Percentiles rank a stretch among this genome's conserved stretches.
Conservation (phyloP, 805 yeast species). For the Candida wancherniae region DNA sequence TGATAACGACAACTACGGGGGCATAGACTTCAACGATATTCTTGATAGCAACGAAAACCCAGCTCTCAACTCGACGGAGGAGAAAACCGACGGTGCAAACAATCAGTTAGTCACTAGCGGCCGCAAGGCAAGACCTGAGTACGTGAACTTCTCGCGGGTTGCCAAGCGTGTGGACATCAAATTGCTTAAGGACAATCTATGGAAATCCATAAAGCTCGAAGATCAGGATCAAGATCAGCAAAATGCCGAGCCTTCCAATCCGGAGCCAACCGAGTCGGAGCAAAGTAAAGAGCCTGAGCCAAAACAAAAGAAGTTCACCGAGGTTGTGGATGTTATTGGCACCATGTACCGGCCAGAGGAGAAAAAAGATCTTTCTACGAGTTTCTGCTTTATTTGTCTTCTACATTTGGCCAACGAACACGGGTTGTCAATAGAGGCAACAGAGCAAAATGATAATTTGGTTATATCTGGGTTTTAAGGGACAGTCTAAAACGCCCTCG, state of each 20-base stretch:
- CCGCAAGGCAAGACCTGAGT: conserved; percentile 33
- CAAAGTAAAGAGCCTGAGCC: too few relatives aligned
- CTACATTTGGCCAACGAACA: conserved; percentile 85
- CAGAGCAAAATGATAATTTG: conserved; percentile 38
- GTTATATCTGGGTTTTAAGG: conserved; percentile 18
- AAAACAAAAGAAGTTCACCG: conserved; percentile 36
- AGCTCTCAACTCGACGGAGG: conserved; percentile 7
- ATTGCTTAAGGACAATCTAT: conserved; percentile 65
- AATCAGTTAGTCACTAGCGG: conserved; percentile 20
- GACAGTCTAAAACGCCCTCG: neutral
- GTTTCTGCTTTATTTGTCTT: conserved; percentile 79
- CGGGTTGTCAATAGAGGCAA: conserved; percentile 55
- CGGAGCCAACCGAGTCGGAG: conserved; percentile 14
- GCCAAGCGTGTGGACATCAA: conserved; percentile 80
- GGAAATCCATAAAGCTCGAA: conserved; percentile 48
- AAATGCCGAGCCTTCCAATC: conserved; percentile 13
- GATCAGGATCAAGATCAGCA: conserved; percentile 5
- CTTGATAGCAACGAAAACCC: conserved; percentile 25
- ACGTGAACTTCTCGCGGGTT: conserved; percentile 57
- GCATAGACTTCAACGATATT: conserved; percentile 42
- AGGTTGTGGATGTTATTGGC: conserved; percentile 46
- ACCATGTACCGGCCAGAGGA: conserved; percentile 52
- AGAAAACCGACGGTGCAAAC: conserved; percentile 12
- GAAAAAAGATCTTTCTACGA: conserved; percentile 68
- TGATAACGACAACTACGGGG: conserved; percentile 34